A percentile compares a stretch with the other conserved stretches of the same genome.
Conservation (phyloP, 306 rosid species). For the apple (Malus domestica) region ASM211411v1 NC_041798.1:33194501-33195000, state of each 20-base stretch:
- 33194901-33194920: too few species aligned
- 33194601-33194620: slow-evolving; percentile 2
- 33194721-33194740: neutral
- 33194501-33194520: neutral
- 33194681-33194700: neutral
- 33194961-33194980: too few species aligned
- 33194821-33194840: too few species aligned
- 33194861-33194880: neutral
- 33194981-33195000: too few species aligned
- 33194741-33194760: neutral
- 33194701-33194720: neutral
- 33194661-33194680: neutral
- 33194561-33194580: slow-evolving; percentile 1
- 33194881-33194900: too few species aligned
- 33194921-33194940: too few species aligned
- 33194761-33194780: neutral
- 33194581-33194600: neutral
- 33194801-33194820: neutral
- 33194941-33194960: too few species aligned
- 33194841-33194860: neutral
- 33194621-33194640: neutral
- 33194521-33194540: neutral
- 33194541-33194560: neutral
- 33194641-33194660: neutral
- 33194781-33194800: neutral